A percentile compares a stretch with the other conserved stretches of the same genome.
These are phyloP conservation scores for Rosa rugosa DNA, from an alignment of 306 rosid species.

Conservation along the genomic window DNA sequence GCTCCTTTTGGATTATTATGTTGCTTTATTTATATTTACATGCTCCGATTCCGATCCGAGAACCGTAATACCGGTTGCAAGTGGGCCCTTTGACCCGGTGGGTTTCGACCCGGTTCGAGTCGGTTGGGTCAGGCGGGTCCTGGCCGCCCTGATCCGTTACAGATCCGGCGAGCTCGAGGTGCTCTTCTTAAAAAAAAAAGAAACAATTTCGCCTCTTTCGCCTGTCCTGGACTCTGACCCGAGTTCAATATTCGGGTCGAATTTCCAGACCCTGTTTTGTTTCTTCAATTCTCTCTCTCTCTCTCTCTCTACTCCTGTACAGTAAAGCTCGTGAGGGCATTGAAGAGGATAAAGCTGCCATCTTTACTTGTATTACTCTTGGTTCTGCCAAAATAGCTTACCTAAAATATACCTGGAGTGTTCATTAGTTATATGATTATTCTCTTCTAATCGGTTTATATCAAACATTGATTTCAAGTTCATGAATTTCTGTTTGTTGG, in stretches of 20 bases:
- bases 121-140: constrained; percentile 40
- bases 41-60: constrained; percentile 39
- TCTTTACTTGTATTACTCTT: not conserved
- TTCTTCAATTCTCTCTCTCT: not conserved
- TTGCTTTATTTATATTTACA: not conserved
- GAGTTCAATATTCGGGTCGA: constrained; percentile 21
- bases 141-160: constrained; percentile 15
- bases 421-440: no score
- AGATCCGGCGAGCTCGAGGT: constrained; percentile 26
- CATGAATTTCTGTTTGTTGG: not conserved
- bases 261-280: not conserved
- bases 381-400: no score
- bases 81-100: constrained; percentile 38
- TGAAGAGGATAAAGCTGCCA: not conserved
- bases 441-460: not conserved
- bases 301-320: not conserved
- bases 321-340: not conserved
- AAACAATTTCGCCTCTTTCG: constrained; percentile 5
- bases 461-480: not conserved
- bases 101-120: constrained; percentile 20
- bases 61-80: constrained; percentile 23
- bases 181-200: not conserved
- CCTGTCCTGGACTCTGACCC: not conserved
- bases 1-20: not conserved
- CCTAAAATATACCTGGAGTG: no score